Percentiles rank a stretch among this genome's conserved stretches.
phyloP scores from a whole-genome alignment of 2,329 filamentous ascomycete genomes.

The Harringtonia aguacate region DNA sequence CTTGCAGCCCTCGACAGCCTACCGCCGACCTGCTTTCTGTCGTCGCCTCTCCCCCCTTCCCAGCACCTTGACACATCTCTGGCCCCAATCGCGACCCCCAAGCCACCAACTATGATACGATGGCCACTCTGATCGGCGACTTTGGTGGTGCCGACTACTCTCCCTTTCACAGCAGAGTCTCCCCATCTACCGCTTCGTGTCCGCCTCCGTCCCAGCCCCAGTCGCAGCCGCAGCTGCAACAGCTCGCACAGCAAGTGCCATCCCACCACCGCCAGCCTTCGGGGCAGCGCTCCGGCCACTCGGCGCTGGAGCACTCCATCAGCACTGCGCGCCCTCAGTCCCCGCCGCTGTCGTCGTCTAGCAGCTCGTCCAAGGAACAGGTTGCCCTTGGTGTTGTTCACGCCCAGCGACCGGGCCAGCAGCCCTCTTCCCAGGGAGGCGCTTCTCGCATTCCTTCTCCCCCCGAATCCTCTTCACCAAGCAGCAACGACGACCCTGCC shows the following conservation, averaged over 20 bases:
- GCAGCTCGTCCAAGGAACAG: slow-evolving; percentile 4
- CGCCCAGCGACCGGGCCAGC: background rate
- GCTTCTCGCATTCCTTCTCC: slow-evolving; percentile 42
- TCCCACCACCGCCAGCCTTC: background rate
- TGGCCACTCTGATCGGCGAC: slow-evolving; percentile 59
- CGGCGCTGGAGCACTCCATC: background rate
- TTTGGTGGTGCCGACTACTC: slow-evolving; percentile 57
- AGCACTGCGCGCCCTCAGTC: slow-evolving; percentile 5
- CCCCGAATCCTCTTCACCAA: slow-evolving; percentile 38
- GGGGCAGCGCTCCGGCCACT: no score
- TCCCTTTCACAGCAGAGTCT: slow-evolving; percentile 41
- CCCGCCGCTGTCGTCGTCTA: slow-evolving; percentile 17
- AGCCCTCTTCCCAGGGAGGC: slow-evolving; percentile 20
- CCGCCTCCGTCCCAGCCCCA: background rate
- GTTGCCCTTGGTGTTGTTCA: slow-evolving; percentile 1
- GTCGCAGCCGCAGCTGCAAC: background rate
- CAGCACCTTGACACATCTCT: no score
- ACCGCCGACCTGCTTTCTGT: no score
- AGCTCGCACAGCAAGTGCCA: background rate
- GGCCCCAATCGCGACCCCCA: no score
- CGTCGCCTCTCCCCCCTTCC: no score
- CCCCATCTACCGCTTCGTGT: background rate
- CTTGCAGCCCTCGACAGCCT: no score
- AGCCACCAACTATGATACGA: slow-evolving; percentile 27
- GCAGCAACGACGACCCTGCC: background rate